phyloP scores from a whole-genome alignment of 345 rosid genomes.

The Citrus sp. region DNA sequence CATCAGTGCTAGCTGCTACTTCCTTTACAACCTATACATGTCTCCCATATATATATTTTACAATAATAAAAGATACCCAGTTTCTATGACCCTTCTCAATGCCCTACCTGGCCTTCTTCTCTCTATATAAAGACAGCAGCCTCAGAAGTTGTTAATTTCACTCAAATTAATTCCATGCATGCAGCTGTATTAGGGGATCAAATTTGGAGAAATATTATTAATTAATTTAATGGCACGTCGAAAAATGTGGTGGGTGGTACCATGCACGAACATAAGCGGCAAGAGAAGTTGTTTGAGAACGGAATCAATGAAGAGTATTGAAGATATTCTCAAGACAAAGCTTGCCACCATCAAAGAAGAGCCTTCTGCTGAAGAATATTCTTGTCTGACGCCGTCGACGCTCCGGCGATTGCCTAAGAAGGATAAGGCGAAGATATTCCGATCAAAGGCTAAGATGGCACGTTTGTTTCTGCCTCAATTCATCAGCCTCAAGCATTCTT shows the following conservation, averaged over 20 bases:
- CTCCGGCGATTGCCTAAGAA: constrained; percentile 17
- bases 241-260: constrained; percentile 35
- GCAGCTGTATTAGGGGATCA: too few relatives aligned
- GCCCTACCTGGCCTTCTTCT: not conserved
- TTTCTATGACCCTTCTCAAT: not conserved
- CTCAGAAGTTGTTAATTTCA: too few relatives aligned
- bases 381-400: not conserved
- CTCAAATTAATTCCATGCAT: too few relatives aligned
- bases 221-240: constrained; percentile 15
- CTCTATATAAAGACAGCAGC: not conserved
- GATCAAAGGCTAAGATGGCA: constrained; percentile 11
- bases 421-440: not conserved
- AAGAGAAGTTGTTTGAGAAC: constrained; percentile 23
- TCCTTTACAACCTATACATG: constrained; percentile 3
- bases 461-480: constrained; percentile 20
- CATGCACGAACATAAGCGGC: constrained; percentile 17
- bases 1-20: not conserved
- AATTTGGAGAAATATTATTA: too few relatives aligned
- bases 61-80: too few relatives aligned
- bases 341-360: constrained; percentile 34
- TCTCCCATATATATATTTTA: too few relatives aligned
- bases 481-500: constrained; percentile 24
- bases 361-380: not conserved
- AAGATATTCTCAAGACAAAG: constrained; percentile 35
- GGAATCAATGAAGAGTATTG: constrained; percentile 29